Evolutionary conservation across 1,139 yeast genomes (phyloP).

Genomic region (Suhomyces guaymorum): DNA sequence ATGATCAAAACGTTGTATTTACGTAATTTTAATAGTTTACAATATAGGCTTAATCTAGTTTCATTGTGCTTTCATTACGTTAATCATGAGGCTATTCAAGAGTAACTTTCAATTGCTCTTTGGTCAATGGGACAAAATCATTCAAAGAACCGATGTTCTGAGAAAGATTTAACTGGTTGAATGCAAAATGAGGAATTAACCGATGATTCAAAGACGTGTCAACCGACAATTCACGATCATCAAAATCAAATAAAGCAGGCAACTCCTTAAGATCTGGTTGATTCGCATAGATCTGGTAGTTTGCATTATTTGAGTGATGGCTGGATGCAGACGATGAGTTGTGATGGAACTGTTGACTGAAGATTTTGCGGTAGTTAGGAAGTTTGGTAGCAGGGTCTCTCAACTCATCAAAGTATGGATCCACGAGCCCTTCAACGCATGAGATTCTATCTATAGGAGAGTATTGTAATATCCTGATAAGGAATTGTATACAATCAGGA

Average conservation of each 20-base stretch:
- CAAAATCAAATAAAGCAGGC: constrained; percentile 53
- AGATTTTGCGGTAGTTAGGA: constrained; percentile 54
- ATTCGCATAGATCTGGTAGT: constrained; percentile 38
- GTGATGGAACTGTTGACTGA: constrained; percentile 41
- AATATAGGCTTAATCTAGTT: not conserved
- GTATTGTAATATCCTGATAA: constrained; percentile 65
- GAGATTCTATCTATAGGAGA: constrained; percentile 72
- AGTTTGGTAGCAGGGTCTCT: constrained; percentile 54
- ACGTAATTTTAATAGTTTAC: not conserved
- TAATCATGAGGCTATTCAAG: constrained; percentile 27
- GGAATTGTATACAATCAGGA: constrained; percentile 63
- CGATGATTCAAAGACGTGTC: constrained; percentile 35
- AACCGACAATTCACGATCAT: constrained; percentile 48
- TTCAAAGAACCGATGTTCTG: constrained; percentile 26
- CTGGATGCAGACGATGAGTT: constrained; percentile 18
- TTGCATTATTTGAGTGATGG: constrained; percentile 32
- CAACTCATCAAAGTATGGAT: constrained; percentile 77
- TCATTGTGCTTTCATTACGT: constrained; percentile 8
- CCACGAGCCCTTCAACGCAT: constrained; percentile 67
- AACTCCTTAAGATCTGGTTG: constrained; percentile 46
- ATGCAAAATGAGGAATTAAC: constrained; percentile 46
- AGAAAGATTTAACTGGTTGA: constrained; percentile 29
- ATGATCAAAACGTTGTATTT: constrained; percentile 13
- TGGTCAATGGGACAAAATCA: constrained; percentile 37
- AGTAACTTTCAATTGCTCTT: constrained; percentile 37